These are phyloP conservation scores for Saururus chinensis DNA, from an alignment of 164 flowering plant species.

Conservation along the genomic window DNA sequence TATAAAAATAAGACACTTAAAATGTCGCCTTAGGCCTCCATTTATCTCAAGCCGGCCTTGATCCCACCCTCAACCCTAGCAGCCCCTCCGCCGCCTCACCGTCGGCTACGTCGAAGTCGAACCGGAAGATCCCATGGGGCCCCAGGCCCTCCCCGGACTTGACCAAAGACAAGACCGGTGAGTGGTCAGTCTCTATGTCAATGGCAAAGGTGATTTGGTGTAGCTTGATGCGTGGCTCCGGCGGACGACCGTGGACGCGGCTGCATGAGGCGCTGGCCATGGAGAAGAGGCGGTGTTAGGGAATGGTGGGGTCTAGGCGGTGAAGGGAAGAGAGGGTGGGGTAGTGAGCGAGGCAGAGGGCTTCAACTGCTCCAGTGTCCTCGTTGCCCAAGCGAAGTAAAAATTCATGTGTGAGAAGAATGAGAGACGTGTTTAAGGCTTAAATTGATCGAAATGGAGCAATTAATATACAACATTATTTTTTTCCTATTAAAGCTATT, in stretches of 20 bases:
- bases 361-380: too few relatives aligned
- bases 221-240: constrained; percentile 29
- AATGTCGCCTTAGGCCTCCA: too few relatives aligned
- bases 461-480: too few relatives aligned
- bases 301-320: constrained; percentile 13
- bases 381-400: too few relatives aligned
- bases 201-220: constrained; percentile 25
- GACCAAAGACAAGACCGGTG: constrained; percentile 1
- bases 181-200: constrained; percentile 7
- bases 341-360: constrained; percentile 31
- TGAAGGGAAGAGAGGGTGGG: constrained; percentile 36
- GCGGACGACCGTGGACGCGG: constrained; percentile 24
- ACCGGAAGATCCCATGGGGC: constrained; percentile 29
- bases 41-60: too few relatives aligned
- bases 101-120: constrained; percentile 17
- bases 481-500: too few relatives aligned
- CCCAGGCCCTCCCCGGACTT: constrained; percentile 16
- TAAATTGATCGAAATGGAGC: too few relatives aligned
- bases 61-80: constrained; percentile 26
- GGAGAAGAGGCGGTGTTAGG: constrained; percentile 31
- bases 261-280: constrained; percentile 23
- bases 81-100: neutral
- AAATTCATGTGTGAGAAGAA: too few relatives aligned
- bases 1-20: too few relatives aligned
- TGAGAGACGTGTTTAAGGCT: too few relatives aligned